Conservation (phyloP, 2,329 filamentous ascomycete genomes). For the Beauveria caledonica region DNA sequence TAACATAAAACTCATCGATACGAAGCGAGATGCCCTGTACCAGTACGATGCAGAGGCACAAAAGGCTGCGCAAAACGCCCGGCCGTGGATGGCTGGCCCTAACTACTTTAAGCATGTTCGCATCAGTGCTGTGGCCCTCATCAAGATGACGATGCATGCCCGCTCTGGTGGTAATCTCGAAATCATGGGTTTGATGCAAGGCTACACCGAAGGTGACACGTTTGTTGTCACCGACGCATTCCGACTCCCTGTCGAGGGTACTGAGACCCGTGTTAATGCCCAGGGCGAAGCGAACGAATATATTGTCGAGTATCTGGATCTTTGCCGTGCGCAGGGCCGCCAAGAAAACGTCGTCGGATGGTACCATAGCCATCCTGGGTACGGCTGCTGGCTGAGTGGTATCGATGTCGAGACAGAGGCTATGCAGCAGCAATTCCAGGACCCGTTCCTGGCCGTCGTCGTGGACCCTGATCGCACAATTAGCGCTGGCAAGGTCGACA, state of each 20-base stretch:
- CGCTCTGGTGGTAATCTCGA: conserved; percentile 88
- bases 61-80: conserved; percentile 52
- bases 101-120: conserved; percentile 90
- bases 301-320: conserved; percentile 76
- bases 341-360: conserved; percentile 92
- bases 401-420: conserved; percentile 89
- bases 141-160: conserved; percentile 99
- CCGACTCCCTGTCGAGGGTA: conserved; percentile 88
- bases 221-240: conserved; percentile 94
- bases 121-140: conserved; percentile 84
- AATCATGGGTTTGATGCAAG: conserved; percentile 97
- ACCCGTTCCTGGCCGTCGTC: conserved; percentile 92
- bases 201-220: conserved; percentile 75
- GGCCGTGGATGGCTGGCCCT: conserved; percentile 71
- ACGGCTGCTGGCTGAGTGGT: conserved; percentile 94
- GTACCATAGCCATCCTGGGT: conserved; percentile 97
- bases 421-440: conserved; percentile 75
- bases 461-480: conserved; percentile 95
- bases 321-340: conserved; percentile 66
- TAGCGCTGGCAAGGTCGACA: conserved; percentile 90
- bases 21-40: conserved; percentile 85
- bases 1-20: conserved; percentile 73
- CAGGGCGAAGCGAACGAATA: conserved; percentile 96
- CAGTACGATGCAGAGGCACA: conserved; percentile 64
- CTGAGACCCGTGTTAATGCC: conserved; percentile 96